Evolutionary conservation across 2,329 filamentous ascomycete species (phyloP).

Genomic region (Amauroascus verrucosus): DNA sequence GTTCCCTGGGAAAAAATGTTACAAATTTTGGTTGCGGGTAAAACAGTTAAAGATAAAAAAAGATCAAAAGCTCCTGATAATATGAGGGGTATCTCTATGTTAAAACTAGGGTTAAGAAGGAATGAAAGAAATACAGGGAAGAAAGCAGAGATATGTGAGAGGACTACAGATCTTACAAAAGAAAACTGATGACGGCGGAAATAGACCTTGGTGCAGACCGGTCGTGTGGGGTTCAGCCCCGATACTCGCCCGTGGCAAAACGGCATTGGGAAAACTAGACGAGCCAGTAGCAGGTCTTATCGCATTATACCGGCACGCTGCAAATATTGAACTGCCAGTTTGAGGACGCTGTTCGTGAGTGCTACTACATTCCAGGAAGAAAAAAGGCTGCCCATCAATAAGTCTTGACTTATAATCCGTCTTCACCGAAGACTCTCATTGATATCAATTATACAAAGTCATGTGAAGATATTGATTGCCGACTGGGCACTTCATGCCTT

Average conservation of each 20-base stretch:
- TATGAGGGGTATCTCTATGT: too few species aligned
- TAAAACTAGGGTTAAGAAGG: constrained; percentile 1
- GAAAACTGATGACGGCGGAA: not conserved
- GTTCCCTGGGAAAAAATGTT: not conserved
- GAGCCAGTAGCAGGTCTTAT: constrained; percentile 3
- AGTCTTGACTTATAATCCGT: not conserved
- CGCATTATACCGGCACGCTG: not conserved
- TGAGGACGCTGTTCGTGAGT: not conserved
- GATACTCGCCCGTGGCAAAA: constrained; percentile 7
- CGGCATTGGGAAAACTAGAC: not conserved
- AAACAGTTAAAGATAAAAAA: not conserved
- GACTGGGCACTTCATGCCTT: not conserved
- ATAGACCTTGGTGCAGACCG: not conserved
- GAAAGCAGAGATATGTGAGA: not conserved
- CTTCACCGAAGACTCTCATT: not conserved
- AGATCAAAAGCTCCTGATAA: too few species aligned
- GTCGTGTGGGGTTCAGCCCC: constrained; percentile 9
- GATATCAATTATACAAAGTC: not conserved
- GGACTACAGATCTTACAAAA: not conserved
- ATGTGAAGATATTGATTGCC: not conserved
- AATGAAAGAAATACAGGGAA: constrained; percentile 9
- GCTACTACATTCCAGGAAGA: not conserved
- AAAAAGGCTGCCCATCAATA: not conserved
- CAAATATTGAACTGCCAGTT: not conserved
- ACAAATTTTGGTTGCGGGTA: not conserved